A percentile compares a stretch with the other conserved stretches of the same genome.
Conservation (phyloP, 208 protist genomes). For the Acanthamoeba triangularis region DNA sequence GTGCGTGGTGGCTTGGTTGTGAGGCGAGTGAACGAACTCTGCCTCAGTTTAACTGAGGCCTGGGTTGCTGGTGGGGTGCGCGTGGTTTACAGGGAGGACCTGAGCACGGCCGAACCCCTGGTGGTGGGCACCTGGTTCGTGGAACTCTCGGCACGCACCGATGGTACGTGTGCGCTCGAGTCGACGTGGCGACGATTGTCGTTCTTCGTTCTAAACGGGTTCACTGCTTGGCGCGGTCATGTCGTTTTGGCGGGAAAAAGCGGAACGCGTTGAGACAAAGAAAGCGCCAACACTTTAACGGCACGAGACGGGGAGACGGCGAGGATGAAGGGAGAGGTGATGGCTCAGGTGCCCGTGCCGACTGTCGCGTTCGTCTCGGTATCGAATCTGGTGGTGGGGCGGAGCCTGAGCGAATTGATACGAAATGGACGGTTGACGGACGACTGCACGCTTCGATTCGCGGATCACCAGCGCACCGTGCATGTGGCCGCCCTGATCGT, state of each 20-base stretch:
- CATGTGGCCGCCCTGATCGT: not conserved
- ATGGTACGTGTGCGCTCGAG: not conserved
- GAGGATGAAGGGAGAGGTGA: not conserved
- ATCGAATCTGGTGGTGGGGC: not conserved
- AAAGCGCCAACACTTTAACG: no score
- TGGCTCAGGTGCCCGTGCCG: not conserved
- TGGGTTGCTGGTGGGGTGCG: not conserved
- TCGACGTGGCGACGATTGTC: no score
- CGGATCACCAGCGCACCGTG: not conserved
- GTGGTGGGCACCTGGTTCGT: slow-evolving; percentile 25
- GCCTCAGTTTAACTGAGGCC: no score
- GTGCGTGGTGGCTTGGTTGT: no score
- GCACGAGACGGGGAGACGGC: not conserved
- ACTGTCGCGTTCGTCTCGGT: not conserved
- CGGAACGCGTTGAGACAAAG: no score
- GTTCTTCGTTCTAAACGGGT: not conserved
- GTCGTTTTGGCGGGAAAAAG: no score
- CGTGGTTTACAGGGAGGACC: not conserved
- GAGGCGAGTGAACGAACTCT: not conserved
- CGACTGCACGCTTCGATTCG: not conserved
- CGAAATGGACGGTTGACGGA: not conserved
- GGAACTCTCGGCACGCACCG: slow-evolving; percentile 13
- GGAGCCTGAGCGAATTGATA: not conserved
- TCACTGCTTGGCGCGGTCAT: no score
- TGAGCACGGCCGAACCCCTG: slow-evolving; percentile 17